Evolutionary conservation across 2,329 filamentous ascomycete genomes (phyloP), one percentile per base, ranked within the genome.

Genomic region (Trichoderma sp.): DNA sequence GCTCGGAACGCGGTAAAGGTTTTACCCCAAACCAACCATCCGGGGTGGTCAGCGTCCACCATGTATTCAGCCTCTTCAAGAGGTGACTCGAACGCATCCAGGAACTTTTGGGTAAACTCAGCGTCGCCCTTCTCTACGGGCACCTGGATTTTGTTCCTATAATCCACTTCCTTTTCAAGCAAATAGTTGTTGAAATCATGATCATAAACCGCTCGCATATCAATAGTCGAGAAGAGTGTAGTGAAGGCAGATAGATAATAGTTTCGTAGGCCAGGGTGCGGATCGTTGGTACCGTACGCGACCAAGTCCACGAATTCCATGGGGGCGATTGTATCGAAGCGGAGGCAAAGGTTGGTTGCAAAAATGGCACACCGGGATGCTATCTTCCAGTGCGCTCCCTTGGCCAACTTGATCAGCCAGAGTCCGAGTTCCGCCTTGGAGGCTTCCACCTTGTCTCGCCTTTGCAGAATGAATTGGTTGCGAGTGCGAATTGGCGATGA

Each of bases 11-110:
- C 97, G 16, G 91, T 92, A 87, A 98, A 96, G 38, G 89, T 91
- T 83, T 97, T 94, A 71, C 93, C 93, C 97, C 97, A 99, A 0
- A 97, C 95, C 21, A 99, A 89, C 97, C 97, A 99, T 38, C 97
- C 97, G 5, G 96, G 95, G 82, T 97, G 94, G 82, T 98, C 96
- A 73, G 92, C 90, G 81, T 99, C 97, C 63, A 98, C 91, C 82
- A 95, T 97, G 83, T 97, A 98, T 77, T 97, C 92, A 0, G 94
- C 92, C 41, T 79, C 77, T 27, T 83, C 80, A 5, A 93, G 92
- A 6, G 93, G 92, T 65, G 93, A 89, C 11, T 92, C 91, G 82
- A 99, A 99, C 27, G 91, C 89, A 2, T 91, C 89, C 0, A 99
- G 87, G 81, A 95, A 97, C 29, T 92, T 90, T 73, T 92, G 84